Percentiles rank a stretch among this genome's conserved stretches.
phyloP scores from a whole-genome alignment of 495 filamentous ascomycete species.

The Chaetomium tenue region DNA sequence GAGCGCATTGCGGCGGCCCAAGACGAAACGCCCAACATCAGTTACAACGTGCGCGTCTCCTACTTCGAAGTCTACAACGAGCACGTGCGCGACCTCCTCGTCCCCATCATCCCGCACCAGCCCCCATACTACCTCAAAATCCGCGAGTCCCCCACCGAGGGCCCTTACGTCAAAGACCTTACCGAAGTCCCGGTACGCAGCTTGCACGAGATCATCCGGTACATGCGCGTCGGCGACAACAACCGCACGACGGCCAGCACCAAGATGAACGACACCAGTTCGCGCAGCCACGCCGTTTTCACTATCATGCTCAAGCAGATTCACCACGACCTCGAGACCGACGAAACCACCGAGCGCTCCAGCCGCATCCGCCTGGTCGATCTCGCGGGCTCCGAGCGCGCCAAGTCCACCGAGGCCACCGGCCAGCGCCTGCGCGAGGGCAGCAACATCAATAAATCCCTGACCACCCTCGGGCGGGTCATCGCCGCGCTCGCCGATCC shows the following conservation, averaged over 20 bases:
- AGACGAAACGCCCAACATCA: slow-evolving; percentile 73
- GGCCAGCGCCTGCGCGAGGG: slow-evolving; percentile 88
- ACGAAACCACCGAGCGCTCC: slow-evolving; percentile 91
- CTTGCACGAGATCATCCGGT: slow-evolving; percentile 77
- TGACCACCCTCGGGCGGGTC: slow-evolving; percentile 91
- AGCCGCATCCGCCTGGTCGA: slow-evolving; percentile 95
- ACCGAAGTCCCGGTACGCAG: slow-evolving; percentile 87
- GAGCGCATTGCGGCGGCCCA: slow-evolving; percentile 84
- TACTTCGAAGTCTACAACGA: slow-evolving; percentile 99
- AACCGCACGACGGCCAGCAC: slow-evolving; percentile 92
- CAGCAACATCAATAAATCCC: slow-evolving; percentile 97
- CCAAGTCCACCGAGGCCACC: slow-evolving; percentile 93
- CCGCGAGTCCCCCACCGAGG: slow-evolving; percentile 89
- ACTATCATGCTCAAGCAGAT: slow-evolving; percentile 98
- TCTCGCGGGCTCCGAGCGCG: slow-evolving; percentile 90
- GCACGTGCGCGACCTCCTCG: slow-evolving; percentile 92
- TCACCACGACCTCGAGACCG: slow-evolving; percentile 82
- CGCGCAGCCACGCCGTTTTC: slow-evolving; percentile 93
- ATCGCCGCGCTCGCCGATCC: slow-evolving; percentile 95
- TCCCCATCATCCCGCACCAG: slow-evolving; percentile 64
- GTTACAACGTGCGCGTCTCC: slow-evolving; percentile 92
- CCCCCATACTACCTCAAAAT: slow-evolving; percentile 94
- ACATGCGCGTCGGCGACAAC: slow-evolving; percentile 85
- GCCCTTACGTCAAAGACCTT: slow-evolving; percentile 95
- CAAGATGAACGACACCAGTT: slow-evolving; percentile 99